Evolutionary conservation across 2,329 filamentous ascomycete species (phyloP).

Genomic region (Scytalidium sp.): DNA sequence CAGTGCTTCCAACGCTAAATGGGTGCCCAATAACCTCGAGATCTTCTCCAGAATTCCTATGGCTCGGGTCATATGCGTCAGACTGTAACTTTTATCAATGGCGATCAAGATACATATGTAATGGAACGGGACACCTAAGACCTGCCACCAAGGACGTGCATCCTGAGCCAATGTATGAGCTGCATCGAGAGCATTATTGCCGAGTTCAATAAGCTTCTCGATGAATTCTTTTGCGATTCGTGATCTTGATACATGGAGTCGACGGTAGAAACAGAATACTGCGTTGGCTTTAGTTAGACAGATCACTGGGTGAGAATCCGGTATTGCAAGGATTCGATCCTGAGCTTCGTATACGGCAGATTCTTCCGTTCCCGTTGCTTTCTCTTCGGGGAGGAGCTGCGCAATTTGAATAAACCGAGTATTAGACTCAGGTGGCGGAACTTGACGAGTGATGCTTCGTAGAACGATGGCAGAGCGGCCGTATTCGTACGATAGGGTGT

Average conservation of each 20-base stretch:
- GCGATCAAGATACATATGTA: constrained; percentile 36
- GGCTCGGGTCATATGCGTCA: constrained; percentile 28
- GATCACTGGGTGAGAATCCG: constrained; percentile 25
- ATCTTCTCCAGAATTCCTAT: constrained; percentile 33
- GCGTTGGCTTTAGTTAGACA: constrained; percentile 22
- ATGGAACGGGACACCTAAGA: constrained; percentile 35
- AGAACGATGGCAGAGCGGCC: constrained; percentile 24
- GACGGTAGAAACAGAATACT: constrained; percentile 31
- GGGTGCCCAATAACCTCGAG: constrained; percentile 26
- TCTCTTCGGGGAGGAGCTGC: neutral
- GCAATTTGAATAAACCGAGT: neutral
- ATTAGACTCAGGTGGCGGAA: neutral
- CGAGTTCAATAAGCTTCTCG: constrained; percentile 30
- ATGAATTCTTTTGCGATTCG: constrained; percentile 32
- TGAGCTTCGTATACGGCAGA: neutral
- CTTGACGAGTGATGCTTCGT: constrained; percentile 8
- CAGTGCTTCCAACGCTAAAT: constrained; percentile 28
- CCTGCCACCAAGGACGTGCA: constrained; percentile 38
- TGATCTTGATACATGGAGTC: constrained; percentile 34
- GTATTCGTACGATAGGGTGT: constrained; percentile 27
- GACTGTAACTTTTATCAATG: constrained; percentile 33
- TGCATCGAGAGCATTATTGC: constrained; percentile 28
- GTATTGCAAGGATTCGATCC: neutral
- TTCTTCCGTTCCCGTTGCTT: neutral
- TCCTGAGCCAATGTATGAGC: constrained; percentile 27